Conservation (phyloP, 1,284 basidiomycete species). For the Entoloma clypeatum region DNA sequence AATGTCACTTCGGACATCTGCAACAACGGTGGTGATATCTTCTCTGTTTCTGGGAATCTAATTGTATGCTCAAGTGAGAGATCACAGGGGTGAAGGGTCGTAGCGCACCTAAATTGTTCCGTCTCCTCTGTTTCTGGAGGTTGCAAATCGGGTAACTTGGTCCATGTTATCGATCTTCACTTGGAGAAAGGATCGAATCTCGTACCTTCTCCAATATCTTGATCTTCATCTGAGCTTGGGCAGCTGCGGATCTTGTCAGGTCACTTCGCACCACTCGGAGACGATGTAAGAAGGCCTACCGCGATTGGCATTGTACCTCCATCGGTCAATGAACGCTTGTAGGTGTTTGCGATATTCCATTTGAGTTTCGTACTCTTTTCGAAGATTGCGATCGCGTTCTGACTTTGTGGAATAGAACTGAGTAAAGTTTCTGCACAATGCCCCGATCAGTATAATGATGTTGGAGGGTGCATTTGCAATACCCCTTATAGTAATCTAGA, state of each 20-base stretch:
- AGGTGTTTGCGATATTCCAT: conserved; percentile 93
- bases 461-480: conserved; percentile 11
- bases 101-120: conserved; percentile 77
- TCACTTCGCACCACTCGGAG: not conserved
- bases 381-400: conserved; percentile 88
- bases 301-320: conserved; percentile 93
- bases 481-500: conserved; percentile 93
- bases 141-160: conserved; percentile 83
- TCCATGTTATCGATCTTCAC: conserved; percentile 1
- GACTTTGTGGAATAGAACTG: conserved; percentile 99
- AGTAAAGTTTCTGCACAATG: conserved; percentile 79
- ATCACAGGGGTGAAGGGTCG: not conserved
- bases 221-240: conserved; percentile 95
- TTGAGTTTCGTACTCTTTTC: conserved; percentile 94
- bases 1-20: conserved; percentile 93
- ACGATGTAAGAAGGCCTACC: conserved; percentile 36
- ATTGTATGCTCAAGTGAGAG: conserved; percentile 11
- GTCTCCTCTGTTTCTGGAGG: conserved; percentile 89
- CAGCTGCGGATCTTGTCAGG: conserved; percentile 42
- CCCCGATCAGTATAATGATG: conserved; percentile 1
- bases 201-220: conserved; percentile 93
- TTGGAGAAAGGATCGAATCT: not conserved
- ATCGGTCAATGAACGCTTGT: conserved; percentile 96
- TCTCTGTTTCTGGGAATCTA: conserved; percentile 90
- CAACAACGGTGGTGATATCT: conserved; percentile 94